Base-by-base conservation (phyloP, 768 basidiomycete genomes). In the Agrocybe pediades region DNA sequence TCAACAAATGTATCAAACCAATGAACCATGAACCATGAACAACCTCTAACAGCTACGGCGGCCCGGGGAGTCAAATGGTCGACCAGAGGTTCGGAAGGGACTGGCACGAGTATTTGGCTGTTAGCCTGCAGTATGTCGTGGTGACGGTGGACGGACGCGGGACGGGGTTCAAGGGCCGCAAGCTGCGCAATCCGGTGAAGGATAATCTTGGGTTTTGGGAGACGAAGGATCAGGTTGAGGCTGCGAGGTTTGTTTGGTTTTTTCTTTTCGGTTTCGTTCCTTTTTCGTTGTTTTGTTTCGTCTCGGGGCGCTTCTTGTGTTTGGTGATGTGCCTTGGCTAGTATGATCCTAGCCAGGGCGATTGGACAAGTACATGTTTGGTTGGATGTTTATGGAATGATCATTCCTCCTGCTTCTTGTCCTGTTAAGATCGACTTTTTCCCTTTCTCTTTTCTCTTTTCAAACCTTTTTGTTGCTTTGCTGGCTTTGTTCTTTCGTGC, bases 141-240 rank as follows among this genome's bases (percentile, higher is more conserved):
- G 92, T 99, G 50, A 73, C 81, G 33, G 90, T 98, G 33, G 97
- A 99, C 64, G 94, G 94, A 0, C 83, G 97, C 17, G 97, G 96
- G 0, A 99, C 96, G 0, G 96, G 96, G 1, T 92, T 77, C 74
- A 92, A 89, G 66, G 97, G 97, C 1, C 80, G 95, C 30, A 76
- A 76, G 56, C 69, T 98, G 68, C 78, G 95, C 55, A 95, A 95
- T 67, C 82, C 88, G 0, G 90, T 98, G n/a, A 88, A 90, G 63
- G 83, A 86, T 51, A 86, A 96, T 63, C 77, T 98, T 4, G 97
- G 97, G 0, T 86, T 83, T 65, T 93, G 83, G 75, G 97, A 99
- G 73, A 90, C 88, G 9, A 74, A 76, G 46, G 96, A 99, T 71
- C 95, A 97, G 72, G 80, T 98, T 53, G 86, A 86, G 53, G 93